A percentile compares a stretch with the other conserved stretches of the same genome.
phyloP scores from a whole-genome alignment of 495 filamentous ascomycete genomes.

The Recurvomyces mirabilis region DNA sequence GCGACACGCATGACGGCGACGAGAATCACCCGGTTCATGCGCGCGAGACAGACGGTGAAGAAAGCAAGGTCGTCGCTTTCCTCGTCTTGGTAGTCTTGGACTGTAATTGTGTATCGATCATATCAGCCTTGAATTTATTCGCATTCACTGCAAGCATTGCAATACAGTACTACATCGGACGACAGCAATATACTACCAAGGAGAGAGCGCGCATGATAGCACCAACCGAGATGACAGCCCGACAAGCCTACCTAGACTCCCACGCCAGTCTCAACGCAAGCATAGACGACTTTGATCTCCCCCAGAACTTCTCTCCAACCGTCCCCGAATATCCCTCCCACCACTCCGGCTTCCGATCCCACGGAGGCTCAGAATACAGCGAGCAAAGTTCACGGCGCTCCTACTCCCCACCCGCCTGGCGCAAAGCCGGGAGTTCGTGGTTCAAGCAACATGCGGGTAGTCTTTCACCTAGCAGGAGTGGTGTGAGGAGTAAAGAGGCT shows the following conservation, averaged over 20 bases:
- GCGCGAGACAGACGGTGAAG: too few relatives aligned
- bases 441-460: constrained; percentile 49
- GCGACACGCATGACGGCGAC: constrained; percentile 11
- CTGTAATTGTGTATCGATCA: too few relatives aligned
- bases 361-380: constrained; percentile 30
- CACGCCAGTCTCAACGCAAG: constrained; percentile 61
- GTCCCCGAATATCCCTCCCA: constrained; percentile 54
- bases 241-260: constrained; percentile 17
- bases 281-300: constrained; percentile 59
- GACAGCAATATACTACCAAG: too few relatives aligned
- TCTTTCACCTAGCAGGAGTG: constrained; percentile 28
- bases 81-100: too few relatives aligned
- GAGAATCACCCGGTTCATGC: not conserved
- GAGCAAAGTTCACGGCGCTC: constrained; percentile 30
- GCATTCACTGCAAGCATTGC: too few relatives aligned
- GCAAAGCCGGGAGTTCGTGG: constrained; percentile 48
- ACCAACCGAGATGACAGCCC: constrained; percentile 11
- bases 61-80: too few relatives aligned
- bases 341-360: constrained; percentile 59
- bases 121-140: too few relatives aligned
- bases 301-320: constrained; percentile 34
- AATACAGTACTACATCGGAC: too few relatives aligned
- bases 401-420: constrained; percentile 41
- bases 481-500: constrained; percentile 33
- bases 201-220: not conserved